A percentile compares a stretch with the other conserved stretches of the same genome.
phyloP scores from a whole-genome alignment of 495 filamentous ascomycete genomes.

The Terfezia claveryi region DNA sequence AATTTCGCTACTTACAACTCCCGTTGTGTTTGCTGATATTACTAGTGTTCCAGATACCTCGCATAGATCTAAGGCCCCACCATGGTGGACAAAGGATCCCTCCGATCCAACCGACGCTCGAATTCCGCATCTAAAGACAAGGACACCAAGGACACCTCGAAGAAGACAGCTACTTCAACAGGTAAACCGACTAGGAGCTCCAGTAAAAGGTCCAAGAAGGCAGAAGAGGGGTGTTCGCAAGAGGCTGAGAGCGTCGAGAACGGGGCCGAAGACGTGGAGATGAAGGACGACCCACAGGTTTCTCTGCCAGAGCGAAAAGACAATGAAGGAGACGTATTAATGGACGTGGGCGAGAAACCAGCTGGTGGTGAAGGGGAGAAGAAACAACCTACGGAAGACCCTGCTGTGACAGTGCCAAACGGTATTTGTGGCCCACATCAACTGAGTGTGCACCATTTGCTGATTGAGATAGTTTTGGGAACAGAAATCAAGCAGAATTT shows the following conservation, averaged over 20 bases:
- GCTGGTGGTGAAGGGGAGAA: conserved; percentile 29
- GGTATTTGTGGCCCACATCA: conserved; percentile 1
- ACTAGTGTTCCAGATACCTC: no score
- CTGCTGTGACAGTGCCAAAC: conserved; percentile 25
- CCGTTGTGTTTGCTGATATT: no score
- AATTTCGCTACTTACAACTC: no score
- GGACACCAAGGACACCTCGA: conserved; percentile 10
- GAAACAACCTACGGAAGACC: conserved; percentile 39
- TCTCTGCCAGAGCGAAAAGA: conserved; percentile 30
- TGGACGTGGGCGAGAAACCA: conserved; percentile 38
- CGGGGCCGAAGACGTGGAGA: conserved; percentile 56
- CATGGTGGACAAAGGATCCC: conserved; percentile 19
- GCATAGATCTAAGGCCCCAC: neutral
- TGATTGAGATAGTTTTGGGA: neutral
- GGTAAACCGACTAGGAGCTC: conserved; percentile 8
- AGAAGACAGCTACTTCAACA: conserved; percentile 11
- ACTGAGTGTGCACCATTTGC: neutral
- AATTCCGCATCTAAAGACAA: conserved; percentile 9
- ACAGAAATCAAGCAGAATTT: conserved; percentile 90
- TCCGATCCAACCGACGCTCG: conserved; percentile 15
- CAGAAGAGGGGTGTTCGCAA: neutral
- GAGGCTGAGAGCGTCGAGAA: conserved; percentile 1
- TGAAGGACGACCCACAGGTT: conserved; percentile 39
- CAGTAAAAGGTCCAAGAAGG: conserved; percentile 1
- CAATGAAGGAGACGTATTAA: conserved; percentile 49